Base-by-base conservation (phyloP, 176 grass and related monocot species). In the barley (Hordeum vulgare) region DNA sequence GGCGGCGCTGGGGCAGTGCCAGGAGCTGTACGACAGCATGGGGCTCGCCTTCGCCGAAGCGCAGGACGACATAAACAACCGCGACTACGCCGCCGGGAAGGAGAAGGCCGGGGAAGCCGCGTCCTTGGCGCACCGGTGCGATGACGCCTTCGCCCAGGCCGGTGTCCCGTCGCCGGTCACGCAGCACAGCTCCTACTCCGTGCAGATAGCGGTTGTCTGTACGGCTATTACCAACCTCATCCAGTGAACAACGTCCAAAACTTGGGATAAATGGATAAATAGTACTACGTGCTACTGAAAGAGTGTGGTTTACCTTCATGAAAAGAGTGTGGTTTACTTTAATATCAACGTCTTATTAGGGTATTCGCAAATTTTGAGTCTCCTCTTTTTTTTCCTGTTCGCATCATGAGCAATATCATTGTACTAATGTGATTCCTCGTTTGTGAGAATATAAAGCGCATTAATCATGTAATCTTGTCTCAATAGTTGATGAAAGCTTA, bases 141-240 rank as follows among this genome's bases (percentile, higher is more conserved):
- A 83, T 58, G 74, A 35, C 36, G 79, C 59, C 36, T 78, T 90
- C 74, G 80, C 59, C 11, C 34, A 73, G 79, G 88, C 73, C 57
- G 74, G 23, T 24, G 41, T 69, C 3, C 58, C 67, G 42, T 86
- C 83, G 79, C 79, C 75, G 59, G 11, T 90, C 28, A 61, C 66
- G 23, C 26, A 45, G n/a, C 63, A 20, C 79, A 57, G 80, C 74
- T 21, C 28, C 1, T 82, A 90, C 74, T 11, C 84, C 44, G 21
- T 45, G 27, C 5, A 67, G 74, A 86, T 90, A 0, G 88, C 79
- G 0, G 14, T 11, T 49, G 2, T 90, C 15, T 86, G 83, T 7
- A 68, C 75, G 27, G 84, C 80, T 20, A 90, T 90, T 74, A 90
- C 80, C 0, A 66, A 79, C 84, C 84, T 90, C 59, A 83, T 90